These are phyloP conservation scores for Hypoxylon sp. DNA, from an alignment of 2,329 filamentous ascomycete species.

Conservation along the genomic window DNA sequence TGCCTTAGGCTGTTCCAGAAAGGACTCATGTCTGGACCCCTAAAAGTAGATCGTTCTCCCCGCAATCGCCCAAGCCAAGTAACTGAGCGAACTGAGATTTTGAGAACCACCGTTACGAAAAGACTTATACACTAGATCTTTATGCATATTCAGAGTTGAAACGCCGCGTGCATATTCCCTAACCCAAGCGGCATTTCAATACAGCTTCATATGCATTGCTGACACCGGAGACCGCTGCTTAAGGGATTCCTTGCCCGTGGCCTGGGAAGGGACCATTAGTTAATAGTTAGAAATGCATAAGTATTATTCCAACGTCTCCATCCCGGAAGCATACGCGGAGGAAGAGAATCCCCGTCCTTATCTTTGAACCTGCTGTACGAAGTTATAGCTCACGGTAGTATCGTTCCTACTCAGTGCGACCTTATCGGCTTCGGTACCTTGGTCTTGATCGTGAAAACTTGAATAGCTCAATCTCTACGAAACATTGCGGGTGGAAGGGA, in stretches of 20 bases:
- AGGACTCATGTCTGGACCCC: background rate
- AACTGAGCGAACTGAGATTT: background rate
- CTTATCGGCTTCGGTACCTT: conserved; percentile 13
- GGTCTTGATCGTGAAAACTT: conserved; percentile 4
- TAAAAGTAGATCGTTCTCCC: conserved; percentile 13
- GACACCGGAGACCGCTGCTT: conserved; percentile 2
- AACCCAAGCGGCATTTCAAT: conserved; percentile 5
- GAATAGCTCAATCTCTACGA: conserved; percentile 28
- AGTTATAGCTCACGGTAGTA: conserved; percentile 30
- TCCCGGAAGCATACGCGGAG: conserved; percentile 12
- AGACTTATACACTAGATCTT: conserved; percentile 17
- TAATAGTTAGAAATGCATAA: conserved; percentile 16
- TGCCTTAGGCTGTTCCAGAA: conserved; percentile 16
- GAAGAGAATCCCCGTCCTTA: conserved; percentile 12
- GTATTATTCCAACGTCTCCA: background rate
- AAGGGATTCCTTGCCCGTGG: background rate
- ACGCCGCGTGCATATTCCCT: conserved; percentile 6
- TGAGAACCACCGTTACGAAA: too few species aligned
- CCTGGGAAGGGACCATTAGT: conserved; percentile 16
- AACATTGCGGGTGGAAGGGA: conserved; percentile 16
- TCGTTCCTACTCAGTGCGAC: conserved; percentile 26
- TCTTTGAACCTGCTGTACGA: conserved; percentile 12
- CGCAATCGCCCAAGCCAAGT: conserved; percentile 6
- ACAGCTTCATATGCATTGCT: conserved; percentile 13
- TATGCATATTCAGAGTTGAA: conserved; percentile 25